A percentile compares a stretch with the other conserved stretches of the same genome.
Conservation (phyloP, 345 rosid genomes). For the Gossypium arboreum region DNA sequence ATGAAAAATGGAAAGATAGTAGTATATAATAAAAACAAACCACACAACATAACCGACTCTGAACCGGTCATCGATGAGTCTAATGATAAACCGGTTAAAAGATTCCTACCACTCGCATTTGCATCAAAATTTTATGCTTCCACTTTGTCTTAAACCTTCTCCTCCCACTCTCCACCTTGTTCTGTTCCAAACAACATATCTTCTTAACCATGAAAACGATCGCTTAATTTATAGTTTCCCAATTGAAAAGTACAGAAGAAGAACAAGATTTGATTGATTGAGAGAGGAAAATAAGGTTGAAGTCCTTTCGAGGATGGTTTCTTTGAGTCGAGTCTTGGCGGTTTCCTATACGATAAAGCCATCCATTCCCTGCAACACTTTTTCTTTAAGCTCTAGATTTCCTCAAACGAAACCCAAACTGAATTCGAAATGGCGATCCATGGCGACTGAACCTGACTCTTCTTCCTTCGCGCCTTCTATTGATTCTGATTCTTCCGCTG, state of each 20-base stretch:
- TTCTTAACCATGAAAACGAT: background rate
- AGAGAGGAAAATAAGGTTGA: no score
- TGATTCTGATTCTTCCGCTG: slow-evolving; percentile 61
- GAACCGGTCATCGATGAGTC: background rate
- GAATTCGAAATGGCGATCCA: slow-evolving; percentile 47
- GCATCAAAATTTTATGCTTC: slow-evolving; percentile 22
- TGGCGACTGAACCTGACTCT: slow-evolving; percentile 51
- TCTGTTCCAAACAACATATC: no score
- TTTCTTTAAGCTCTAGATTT: slow-evolving; percentile 19
- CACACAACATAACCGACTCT: no score
- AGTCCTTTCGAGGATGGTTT: slow-evolving; percentile 31
- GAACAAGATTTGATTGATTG: background rate
- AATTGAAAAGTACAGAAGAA: background rate
- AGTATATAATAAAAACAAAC: no score
- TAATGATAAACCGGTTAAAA: background rate
- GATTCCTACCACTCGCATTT: slow-evolving; percentile 22
- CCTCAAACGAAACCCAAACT: slow-evolving; percentile 18
- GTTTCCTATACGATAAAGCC: slow-evolving; percentile 48
- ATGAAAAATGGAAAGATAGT: no score
- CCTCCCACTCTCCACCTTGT: no score
- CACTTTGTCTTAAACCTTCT: background rate
- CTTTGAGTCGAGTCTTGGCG: slow-evolving; percentile 52
- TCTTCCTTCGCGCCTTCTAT: slow-evolving; percentile 43
- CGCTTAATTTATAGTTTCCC: background rate
- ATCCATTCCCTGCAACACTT: slow-evolving; percentile 10